These are phyloP conservation scores for Auricularia heimuer DNA, from an alignment of 768 basidiomycete species.

Conservation along the genomic window DNA sequence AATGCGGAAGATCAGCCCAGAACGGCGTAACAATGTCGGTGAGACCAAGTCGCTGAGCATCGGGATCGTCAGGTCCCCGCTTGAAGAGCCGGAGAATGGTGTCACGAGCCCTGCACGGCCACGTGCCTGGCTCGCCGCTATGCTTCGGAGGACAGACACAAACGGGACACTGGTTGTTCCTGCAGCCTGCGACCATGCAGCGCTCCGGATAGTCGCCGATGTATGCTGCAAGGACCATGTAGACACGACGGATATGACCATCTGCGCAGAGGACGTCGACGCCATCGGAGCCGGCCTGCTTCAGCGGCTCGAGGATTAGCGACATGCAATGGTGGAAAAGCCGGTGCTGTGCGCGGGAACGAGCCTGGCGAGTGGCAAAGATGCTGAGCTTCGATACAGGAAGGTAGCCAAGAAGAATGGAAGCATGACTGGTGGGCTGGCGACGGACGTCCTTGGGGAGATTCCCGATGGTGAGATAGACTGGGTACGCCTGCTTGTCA, in stretches of 20 bases:
- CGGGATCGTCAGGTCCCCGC: neutral
- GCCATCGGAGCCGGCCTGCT: constrained; percentile 21
- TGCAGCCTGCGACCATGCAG: constrained; percentile 8
- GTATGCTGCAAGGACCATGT: constrained; percentile 30
- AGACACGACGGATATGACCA: constrained; percentile 20
- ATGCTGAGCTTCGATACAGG: constrained; percentile 26
- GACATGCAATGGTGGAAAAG: constrained; percentile 32
- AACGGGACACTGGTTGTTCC: constrained; percentile 6
- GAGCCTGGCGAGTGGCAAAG: constrained; percentile 33
- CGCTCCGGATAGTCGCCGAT: constrained; percentile 13
- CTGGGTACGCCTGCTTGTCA: constrained; percentile 35
- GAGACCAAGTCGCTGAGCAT: neutral
- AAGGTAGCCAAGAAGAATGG: constrained; percentile 30
- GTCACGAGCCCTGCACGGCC: neutral
- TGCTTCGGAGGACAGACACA: constrained; percentile 6
- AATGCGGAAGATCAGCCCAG: constrained; percentile 31
- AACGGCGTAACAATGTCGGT: constrained; percentile 21
- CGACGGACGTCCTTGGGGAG: constrained; percentile 30
- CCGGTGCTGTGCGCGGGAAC: constrained; percentile 23
- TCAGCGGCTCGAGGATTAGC: constrained; percentile 23
- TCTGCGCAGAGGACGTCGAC: constrained; percentile 28
- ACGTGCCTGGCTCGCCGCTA: neutral
- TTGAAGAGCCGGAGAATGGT: neutral
- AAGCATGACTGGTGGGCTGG: constrained; percentile 25
- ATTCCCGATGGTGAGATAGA: constrained; percentile 36